phyloP scores from a whole-genome alignment of 2,329 filamentous ascomycete species.

The Ophiosphaerella korrae region DNA sequence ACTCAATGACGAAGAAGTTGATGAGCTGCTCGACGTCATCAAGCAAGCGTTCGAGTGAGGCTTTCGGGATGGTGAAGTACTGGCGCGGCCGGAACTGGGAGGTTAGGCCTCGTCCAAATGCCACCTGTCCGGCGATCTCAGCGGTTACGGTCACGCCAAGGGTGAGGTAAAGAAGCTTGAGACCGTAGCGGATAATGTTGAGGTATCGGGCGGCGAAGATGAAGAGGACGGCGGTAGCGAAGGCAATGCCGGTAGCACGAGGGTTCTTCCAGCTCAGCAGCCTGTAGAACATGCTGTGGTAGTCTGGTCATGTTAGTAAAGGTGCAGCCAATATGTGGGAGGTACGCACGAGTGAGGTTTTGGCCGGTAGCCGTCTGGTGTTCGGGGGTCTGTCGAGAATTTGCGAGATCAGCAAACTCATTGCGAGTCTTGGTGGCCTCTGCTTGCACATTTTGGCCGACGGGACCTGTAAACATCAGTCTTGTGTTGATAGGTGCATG shows the following conservation, averaged over 20 bases:
- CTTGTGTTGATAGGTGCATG: conserved; percentile 11
- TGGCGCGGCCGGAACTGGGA: conserved; percentile 66
- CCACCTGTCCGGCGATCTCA: conserved; percentile 61
- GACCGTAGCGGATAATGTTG: conserved; percentile 64
- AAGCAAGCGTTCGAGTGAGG: conserved; percentile 64
- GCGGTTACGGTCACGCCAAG: conserved; percentile 64
- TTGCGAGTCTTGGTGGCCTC: conserved; percentile 61
- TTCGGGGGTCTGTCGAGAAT: conserved; percentile 58
- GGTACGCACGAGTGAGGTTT: conserved; percentile 62
- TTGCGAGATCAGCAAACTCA: conserved; percentile 64
- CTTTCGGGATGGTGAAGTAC: conserved; percentile 70
- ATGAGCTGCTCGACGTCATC: conserved; percentile 68
- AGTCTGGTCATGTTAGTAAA: conserved; percentile 52
- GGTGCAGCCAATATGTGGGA: background rate
- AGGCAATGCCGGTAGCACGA: conserved; percentile 66
- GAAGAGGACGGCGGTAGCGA: conserved; percentile 59
- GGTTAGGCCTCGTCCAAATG: conserved; percentile 63
- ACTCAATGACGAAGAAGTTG: conserved; percentile 72
- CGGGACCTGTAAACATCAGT: conserved; percentile 53
- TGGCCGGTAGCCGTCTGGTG: conserved; percentile 64
- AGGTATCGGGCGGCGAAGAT: conserved; percentile 69
- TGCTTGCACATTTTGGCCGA: conserved; percentile 62
- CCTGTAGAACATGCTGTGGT: conserved; percentile 70
- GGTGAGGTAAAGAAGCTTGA: conserved; percentile 64
- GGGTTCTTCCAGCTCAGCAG: conserved; percentile 71